Base-by-base conservation (phyloP, 257 asterid species). In the Fraxinus americana region DNA sequence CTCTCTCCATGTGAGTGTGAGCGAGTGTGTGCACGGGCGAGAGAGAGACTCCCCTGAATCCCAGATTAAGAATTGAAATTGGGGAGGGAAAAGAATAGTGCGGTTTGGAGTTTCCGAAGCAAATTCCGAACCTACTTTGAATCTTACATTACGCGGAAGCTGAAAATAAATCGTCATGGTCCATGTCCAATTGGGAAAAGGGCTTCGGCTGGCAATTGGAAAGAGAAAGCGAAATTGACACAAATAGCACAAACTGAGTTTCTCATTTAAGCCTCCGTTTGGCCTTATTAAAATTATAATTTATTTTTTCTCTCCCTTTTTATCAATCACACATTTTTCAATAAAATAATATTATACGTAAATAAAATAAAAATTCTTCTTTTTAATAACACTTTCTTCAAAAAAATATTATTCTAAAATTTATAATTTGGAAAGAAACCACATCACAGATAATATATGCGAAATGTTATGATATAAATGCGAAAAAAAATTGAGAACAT, bases 71-170 rank as follows among this genome's bases (percentile, higher is more conserved):
- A 63, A n/a, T 70, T 38, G 34, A 70, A 69, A 36, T 1, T 9
- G 35, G 19, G 74, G 27, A 25, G 57, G 74, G 14, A 39, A 38
- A 70, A 21, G 57, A 70, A 4, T 5, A 11, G 34, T 21, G 57
- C 27, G 16, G 74, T 35, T n/a, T 35, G 50, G 73, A 69, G 13
- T 35, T 69, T 7, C 73, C 73, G 50, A 16, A 70, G 48, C 74
- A n/a, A 70, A 70, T 2, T 0, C 69, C 36, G 69, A 63, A 63
- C 19, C 69, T 27, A 63, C 35, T 63, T 63, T 63, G 69, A 63
- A 63, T 12, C 8, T 8, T 10, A 12, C 2, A 12, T 63, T 63
- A 1, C 69, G 35, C 36, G 7, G 69, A 63, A 27, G 2, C 36
- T 27, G 69, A 63, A 27, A 11, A 25, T 8, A 61, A 23, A 61